Conservation (phyloP, 2,329 filamentous ascomycete species). For the Aspergillus brasiliensis region DNA sequence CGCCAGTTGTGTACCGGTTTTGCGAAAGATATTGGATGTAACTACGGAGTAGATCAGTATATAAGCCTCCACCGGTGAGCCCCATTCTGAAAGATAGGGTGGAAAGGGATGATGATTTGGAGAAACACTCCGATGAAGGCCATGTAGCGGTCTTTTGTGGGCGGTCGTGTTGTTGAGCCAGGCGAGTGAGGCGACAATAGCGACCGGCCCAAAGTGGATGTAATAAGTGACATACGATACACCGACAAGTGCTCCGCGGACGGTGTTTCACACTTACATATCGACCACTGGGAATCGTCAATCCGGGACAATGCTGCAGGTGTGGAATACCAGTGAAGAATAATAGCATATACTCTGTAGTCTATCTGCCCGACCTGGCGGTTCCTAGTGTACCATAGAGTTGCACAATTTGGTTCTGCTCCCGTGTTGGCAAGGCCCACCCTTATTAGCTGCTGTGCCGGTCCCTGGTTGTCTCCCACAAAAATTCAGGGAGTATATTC, state of each 20-base stretch:
- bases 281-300: not conserved
- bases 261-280: not conserved
- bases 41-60: not conserved
- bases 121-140: not conserved
- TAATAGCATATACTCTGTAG: not conserved
- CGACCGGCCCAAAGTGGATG: conserved; percentile 1
- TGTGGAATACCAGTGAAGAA: not conserved
- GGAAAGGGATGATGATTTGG: not conserved
- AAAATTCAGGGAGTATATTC: not conserved
- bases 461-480: not conserved
- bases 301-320: not conserved
- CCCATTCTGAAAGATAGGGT: not conserved
- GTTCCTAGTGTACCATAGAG: conserved; percentile 2
- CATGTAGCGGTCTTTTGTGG: not conserved
- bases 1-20: not conserved
- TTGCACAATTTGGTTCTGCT: not conserved
- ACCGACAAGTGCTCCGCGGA: not conserved
- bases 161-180: not conserved
- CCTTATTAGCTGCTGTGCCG: not conserved
- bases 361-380: not conserved
- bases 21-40: not conserved
- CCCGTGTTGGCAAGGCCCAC: conserved; percentile 4
- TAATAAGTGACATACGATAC: not conserved
- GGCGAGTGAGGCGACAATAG: not conserved
- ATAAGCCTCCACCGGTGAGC: not conserved